Conservation (phyloP, 331 rosid genomes). For the Phaseolus coccineus region DNA sequence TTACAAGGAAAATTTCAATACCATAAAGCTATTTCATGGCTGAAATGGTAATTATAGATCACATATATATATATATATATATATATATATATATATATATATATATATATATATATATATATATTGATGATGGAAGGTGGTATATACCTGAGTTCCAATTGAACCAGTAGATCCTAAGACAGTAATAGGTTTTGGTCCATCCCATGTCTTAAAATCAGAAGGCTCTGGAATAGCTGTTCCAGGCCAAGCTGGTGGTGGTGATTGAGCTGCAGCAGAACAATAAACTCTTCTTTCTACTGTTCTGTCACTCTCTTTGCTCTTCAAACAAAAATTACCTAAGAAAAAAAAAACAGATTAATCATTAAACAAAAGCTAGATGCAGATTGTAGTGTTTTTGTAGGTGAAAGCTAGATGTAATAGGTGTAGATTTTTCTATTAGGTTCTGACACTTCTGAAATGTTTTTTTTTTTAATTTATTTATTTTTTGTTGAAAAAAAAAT, state of each 20-base stretch:
- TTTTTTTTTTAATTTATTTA: too few relatives aligned
- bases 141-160: slow-evolving; percentile 91
- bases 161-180: slow-evolving; percentile 88
- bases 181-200: slow-evolving; percentile 87
- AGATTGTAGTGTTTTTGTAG: too few relatives aligned
- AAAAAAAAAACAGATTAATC: neutral
- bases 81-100: neutral
- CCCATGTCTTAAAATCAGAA: slow-evolving; percentile 57
- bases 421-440: too few relatives aligned
- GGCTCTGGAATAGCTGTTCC: slow-evolving; percentile 75
- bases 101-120: too few relatives aligned
- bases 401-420: too few relatives aligned
- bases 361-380: neutral
- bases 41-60: too few relatives aligned
- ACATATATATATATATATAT: too few relatives aligned
- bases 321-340: slow-evolving; percentile 61
- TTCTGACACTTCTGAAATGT: too few relatives aligned
- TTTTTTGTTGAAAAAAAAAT: too few relatives aligned
- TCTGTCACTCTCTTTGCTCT: slow-evolving; percentile 58
- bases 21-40: too few relatives aligned
- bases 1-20: too few relatives aligned
- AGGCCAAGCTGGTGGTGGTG: slow-evolving; percentile 93
- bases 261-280: slow-evolving; percentile 57
- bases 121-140: too few relatives aligned
- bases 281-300: slow-evolving; percentile 51